Evolutionary conservation across 805 yeast genomes (phyloP).

Genomic region (Candida rishiriensis): DNA sequence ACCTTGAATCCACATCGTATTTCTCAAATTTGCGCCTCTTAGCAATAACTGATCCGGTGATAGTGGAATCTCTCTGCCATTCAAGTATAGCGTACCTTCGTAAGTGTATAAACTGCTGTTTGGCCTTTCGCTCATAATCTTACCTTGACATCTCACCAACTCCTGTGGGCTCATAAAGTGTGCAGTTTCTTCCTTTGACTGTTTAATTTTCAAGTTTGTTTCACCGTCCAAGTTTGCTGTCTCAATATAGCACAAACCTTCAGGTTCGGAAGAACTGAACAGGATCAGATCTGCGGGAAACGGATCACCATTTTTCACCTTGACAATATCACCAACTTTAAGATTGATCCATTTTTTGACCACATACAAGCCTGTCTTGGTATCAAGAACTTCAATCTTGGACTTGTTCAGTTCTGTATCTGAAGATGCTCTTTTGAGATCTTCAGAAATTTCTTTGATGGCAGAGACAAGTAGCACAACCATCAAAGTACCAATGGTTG

Average conservation of each 20-base stretch:
- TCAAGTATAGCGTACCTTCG: slow-evolving; percentile 75
- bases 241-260: slow-evolving; percentile 94
- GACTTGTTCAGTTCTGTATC: slow-evolving; percentile 84
- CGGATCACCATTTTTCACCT: slow-evolving; percentile 80
- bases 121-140: slow-evolving; percentile 82
- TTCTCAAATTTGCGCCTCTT: slow-evolving; percentile 93
- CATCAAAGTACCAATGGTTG: slow-evolving; percentile 87
- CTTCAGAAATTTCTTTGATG: slow-evolving; percentile 85
- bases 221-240: slow-evolving; percentile 98
- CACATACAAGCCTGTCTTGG: slow-evolving; percentile 55
- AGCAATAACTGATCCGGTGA: slow-evolving; percentile 87
- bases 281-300: slow-evolving; percentile 90
- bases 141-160: slow-evolving; percentile 49
- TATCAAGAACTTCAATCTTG: slow-evolving; percentile 58
- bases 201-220: slow-evolving; percentile 93
- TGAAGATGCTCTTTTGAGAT: slow-evolving; percentile 78
- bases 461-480: slow-evolving; percentile 90
- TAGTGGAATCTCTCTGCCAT: slow-evolving; percentile 60
- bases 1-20: slow-evolving; percentile 94
- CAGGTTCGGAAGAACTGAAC: slow-evolving; percentile 93
- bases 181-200: slow-evolving; percentile 75
- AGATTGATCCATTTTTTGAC: slow-evolving; percentile 80
- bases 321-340: slow-evolving; percentile 85
- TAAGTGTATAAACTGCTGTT: slow-evolving; percentile 91
- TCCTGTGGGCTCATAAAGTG: slow-evolving; percentile 62